These are phyloP conservation scores for Termitomyces sp. DNA, from an alignment of 768 basidiomycete genomes.

Conservation along the genomic window DNA sequence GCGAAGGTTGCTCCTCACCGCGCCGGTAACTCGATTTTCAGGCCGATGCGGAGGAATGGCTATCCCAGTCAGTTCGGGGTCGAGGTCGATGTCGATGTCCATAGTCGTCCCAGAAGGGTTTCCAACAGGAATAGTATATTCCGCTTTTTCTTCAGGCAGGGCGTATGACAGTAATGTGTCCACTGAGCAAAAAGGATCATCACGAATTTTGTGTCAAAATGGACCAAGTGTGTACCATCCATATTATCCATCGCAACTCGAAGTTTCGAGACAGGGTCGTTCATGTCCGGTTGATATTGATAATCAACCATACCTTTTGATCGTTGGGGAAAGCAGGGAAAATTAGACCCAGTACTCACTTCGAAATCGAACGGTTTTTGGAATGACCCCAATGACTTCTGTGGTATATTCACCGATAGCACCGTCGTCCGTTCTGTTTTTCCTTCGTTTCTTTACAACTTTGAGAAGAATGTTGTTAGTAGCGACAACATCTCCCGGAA, in stretches of 20 bases:
- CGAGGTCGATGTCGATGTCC: conserved; percentile 38
- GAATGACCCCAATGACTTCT: conserved; percentile 66
- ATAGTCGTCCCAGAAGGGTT: conserved; percentile 14
- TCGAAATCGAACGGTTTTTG: conserved; percentile 84
- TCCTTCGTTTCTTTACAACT: conserved; percentile 69
- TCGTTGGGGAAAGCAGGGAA: background rate
- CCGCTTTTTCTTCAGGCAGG: conserved; percentile 64
- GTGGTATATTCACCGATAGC: conserved; percentile 65
- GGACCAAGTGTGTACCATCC: conserved; percentile 56
- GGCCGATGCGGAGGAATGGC: conserved; percentile 8
- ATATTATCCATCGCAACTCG: conserved; percentile 70
- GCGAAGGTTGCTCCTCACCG: conserved; percentile 52
- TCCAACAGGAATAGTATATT: conserved; percentile 38
- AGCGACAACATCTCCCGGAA: conserved; percentile 71
- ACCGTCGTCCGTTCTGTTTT: conserved; percentile 26
- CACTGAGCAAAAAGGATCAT: conserved; percentile 39
- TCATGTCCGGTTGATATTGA: conserved; percentile 73
- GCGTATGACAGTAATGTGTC: conserved; percentile 65
- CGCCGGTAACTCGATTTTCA: conserved; percentile 5
- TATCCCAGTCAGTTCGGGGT: conserved; percentile 36
- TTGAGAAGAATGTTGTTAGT: conserved; percentile 83
- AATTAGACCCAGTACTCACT: conserved; percentile 43
- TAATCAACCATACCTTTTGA: conserved; percentile 85
- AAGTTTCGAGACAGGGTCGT: conserved; percentile 66
- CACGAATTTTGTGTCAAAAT: background rate